Conservation (phyloP, 1,284 basidiomycete genomes). For the Coniferiporia weirii region DNA sequence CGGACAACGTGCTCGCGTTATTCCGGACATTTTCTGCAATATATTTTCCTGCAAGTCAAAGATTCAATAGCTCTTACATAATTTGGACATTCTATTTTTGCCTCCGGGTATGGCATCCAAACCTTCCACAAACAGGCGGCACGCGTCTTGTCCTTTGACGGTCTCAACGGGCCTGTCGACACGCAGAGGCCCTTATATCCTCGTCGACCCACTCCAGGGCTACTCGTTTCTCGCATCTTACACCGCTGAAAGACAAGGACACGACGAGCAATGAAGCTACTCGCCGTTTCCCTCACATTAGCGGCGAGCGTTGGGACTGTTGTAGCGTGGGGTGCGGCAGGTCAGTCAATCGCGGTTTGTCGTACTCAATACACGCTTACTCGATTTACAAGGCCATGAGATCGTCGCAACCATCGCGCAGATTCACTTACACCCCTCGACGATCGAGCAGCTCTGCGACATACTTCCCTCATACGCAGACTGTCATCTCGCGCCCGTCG, state of each 20-base stretch:
- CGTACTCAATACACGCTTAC: neutral
- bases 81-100: neutral
- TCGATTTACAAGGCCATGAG: slow-evolving; percentile 64
- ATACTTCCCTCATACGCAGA: slow-evolving; percentile 54
- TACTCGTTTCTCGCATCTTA: neutral
- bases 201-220: no score
- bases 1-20: no score
- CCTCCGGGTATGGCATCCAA: neutral
- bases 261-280: neutral
- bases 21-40: neutral
- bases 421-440: slow-evolving; percentile 77
- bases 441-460: slow-evolving; percentile 63
- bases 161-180: neutral
- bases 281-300: neutral
- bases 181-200: neutral
- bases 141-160: neutral
- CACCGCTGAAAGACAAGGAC: neutral
- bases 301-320: neutral
- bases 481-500: slow-evolving; percentile 78
- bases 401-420: slow-evolving; percentile 92
- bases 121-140: neutral
- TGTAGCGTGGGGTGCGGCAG: slow-evolving; percentile 6
- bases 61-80: no score
- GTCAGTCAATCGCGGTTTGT: neutral
- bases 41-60: neutral